Evolutionary conservation across 768 basidiomycete species (phyloP).

Genomic region (Rhizopogon sp.): DNA sequence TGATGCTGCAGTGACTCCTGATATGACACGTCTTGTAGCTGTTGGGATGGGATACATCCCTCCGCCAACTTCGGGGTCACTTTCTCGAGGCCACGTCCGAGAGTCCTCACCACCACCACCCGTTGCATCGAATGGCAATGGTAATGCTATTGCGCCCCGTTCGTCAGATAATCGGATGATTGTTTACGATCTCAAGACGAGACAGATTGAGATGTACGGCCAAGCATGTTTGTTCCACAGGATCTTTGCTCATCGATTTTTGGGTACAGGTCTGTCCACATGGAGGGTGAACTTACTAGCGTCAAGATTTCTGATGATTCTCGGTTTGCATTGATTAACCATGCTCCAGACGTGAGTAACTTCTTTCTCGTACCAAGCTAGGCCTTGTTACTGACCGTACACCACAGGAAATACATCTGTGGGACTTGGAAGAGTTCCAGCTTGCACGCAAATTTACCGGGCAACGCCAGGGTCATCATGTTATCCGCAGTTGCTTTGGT

Average conservation of each 20-base stretch:
- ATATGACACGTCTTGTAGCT: conserved; percentile 79
- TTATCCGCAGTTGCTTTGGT: conserved; percentile 93
- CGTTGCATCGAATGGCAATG: conserved; percentile 27
- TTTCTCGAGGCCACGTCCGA: conserved; percentile 26
- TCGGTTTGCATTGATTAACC: conserved; percentile 80
- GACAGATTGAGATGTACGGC: conserved; percentile 63
- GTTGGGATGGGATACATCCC: conserved; percentile 59
- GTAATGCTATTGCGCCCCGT: conserved; percentile 25
- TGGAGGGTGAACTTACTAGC: conserved; percentile 83
- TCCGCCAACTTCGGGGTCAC: conserved; percentile 9
- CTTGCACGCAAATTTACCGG: conserved; percentile 80
- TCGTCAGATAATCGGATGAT: conserved; percentile 60
- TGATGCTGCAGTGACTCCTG: conserved; percentile 84
- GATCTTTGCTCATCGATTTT: conserved; percentile 4
- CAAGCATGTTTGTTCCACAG: conserved; percentile 6
- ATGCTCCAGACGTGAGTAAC: conserved; percentile 74
- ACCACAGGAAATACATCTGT: conserved; percentile 80
- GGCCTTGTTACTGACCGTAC: conserved; percentile 4
- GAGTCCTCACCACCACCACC: conserved; percentile 27
- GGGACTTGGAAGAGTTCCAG: conserved; percentile 69
- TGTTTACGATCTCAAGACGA: conserved; percentile 70
- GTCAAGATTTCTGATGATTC: conserved; percentile 85
- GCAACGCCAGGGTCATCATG: conserved; percentile 76
- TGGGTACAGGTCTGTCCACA: conserved; percentile 48
- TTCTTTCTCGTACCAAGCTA: not conserved